Base-by-base conservation (phyloP, 345 rosid genomes). In the Heritiera littoralis region DNA sequence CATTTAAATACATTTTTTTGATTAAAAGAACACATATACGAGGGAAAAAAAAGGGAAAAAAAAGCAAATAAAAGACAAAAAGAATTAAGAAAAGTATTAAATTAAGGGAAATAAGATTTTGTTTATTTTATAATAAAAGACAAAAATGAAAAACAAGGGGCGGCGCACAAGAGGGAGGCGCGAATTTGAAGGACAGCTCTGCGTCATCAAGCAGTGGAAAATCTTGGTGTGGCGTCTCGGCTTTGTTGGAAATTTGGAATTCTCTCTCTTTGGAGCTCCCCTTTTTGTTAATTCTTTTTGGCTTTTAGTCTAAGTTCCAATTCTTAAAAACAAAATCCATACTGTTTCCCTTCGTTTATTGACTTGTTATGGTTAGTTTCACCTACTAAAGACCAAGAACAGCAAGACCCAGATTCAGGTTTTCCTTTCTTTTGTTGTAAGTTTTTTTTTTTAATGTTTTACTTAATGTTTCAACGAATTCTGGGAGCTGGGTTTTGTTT, bases 401-500 rank as follows among this genome's bases (percentile, higher is more conserved):
- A 55, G 0, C 30, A 54, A 56, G 32, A 35, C 76, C 65, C 76
- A 35, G 76, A 73, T 38, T 73, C 64, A 55, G 30, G 55, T 38
- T 73, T 73, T 38, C 64, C 76, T 38, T n/a, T 40, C 7, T 73
- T 72, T 55, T 54, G 2, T 55, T 32, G 76, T 38, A 49, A 55
- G 76, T 55, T 55, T 38, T 54, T 17, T 38, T 9, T 0, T 64
- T 35, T n/a, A 6, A 46, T 48, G 56, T 35, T 73, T 14, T 40
- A 0, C 8, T 32, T 6, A 12, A 13, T n/a, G 65, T 55, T 38
- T 73, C 17, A 38, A 38, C 18, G 65, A 55, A 1, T 73, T 38
- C 49, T n/a, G 76, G 45, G 76, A 55, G 18, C 41, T 73, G 49
- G 64, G 64, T 38, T 73, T 35, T 73, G 64, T 55, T 71, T 55